These are phyloP conservation scores for Arthroderma uncinatum DNA, from an alignment of 2,329 filamentous ascomycete genomes.

Conservation along the genomic window DNA sequence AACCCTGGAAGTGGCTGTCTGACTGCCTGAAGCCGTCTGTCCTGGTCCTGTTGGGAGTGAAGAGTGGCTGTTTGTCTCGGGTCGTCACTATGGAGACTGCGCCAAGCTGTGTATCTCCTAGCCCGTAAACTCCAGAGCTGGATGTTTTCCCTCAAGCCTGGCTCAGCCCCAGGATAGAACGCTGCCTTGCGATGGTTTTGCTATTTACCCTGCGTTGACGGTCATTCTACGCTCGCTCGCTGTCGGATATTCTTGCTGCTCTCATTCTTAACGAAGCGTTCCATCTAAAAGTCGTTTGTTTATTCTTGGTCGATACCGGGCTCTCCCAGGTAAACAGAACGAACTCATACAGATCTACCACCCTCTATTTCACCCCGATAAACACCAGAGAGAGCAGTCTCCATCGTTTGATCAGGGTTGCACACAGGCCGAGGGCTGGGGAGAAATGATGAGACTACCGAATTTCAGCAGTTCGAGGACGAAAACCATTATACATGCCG, in stretches of 20 bases:
- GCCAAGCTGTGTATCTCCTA: neutral
- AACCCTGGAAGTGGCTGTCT: no score
- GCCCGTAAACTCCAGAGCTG: neutral
- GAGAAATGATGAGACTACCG: slow-evolving; percentile 12
- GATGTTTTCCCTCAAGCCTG: neutral
- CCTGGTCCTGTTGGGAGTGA: neutral
- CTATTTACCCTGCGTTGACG: neutral
- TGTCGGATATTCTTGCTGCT: neutral
- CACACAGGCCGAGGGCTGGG: neutral
- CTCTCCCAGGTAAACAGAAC: neutral
- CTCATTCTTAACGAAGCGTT: neutral
- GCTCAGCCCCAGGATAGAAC: neutral
- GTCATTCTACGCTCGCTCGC: no score
- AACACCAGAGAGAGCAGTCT: neutral
- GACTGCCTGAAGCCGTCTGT: neutral
- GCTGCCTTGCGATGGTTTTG: neutral
- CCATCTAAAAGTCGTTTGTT: neutral
- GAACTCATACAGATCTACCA: neutral
- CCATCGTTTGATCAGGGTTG: neutral
- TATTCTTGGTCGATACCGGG: neutral
- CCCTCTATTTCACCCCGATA: no score
- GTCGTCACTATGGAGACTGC: neutral
- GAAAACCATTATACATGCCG: slow-evolving; percentile 45
- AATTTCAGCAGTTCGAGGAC: slow-evolving; percentile 27
- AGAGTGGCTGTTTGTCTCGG: neutral